Evolutionary conservation across 2,329 filamentous ascomycete genomes (phyloP).

Genomic region (Beauveria brongniartii): DNA sequence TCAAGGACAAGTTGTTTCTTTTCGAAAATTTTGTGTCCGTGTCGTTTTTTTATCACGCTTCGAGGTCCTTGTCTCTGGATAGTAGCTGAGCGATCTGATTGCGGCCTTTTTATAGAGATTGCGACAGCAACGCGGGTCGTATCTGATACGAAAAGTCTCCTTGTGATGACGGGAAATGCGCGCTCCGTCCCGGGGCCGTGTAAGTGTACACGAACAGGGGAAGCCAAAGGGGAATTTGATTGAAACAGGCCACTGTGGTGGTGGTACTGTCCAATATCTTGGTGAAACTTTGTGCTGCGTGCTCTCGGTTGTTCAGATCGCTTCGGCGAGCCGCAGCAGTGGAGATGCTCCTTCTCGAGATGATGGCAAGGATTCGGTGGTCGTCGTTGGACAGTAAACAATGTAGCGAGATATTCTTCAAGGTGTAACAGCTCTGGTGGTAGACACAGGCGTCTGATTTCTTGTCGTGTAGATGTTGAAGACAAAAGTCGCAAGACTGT

Average conservation of each 20-base stretch:
- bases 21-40: not conserved
- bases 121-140: not conserved
- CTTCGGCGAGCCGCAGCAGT: constrained; percentile 2
- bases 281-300: constrained; percentile 6
- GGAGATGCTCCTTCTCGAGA: not conserved
- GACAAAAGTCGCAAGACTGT: not conserved
- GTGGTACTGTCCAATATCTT: constrained; percentile 7
- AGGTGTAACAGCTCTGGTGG: not conserved
- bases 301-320: constrained; percentile 5
- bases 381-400: not conserved
- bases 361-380: not conserved
- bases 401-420: not conserved
- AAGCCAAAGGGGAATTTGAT: not conserved
- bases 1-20: not conserved
- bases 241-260: not conserved
- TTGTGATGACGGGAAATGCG: not conserved
- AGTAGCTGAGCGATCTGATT: not conserved
- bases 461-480: not conserved
- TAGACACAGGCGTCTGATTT: not conserved
- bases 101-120: not conserved
- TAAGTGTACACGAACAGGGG: not conserved
- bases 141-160: not conserved
- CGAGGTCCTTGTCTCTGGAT: not conserved
- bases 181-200: not conserved
- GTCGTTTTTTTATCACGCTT: not conserved